Evolutionary conservation across 306 rosid species (phyloP), one percentile per base, ranked within the genome.

Genomic region (Medicago lupulina): DNA sequence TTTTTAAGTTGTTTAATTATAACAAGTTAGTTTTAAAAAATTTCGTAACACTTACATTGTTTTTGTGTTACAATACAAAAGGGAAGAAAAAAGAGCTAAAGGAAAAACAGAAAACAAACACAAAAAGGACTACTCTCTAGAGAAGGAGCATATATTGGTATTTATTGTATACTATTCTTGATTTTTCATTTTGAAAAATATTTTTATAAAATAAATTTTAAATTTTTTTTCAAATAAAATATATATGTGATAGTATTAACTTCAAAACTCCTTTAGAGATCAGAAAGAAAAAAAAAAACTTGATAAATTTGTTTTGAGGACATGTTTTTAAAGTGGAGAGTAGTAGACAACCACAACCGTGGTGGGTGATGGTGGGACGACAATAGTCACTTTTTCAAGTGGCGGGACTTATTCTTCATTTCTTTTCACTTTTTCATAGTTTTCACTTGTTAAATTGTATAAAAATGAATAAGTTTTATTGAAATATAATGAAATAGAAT

Each of bases 181-280:
- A 59, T 59, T 59, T 59, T 59, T 25, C 14, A 13, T 59, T 57
- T 57, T 4, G 63, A 25, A 60, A 51, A 53, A 53, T n/a, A 53
- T 8, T 53, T 53, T 54, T 54, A 54, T 18, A 54, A 18, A 8
- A 54, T 8, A 54, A 54, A 54, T 54, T 18, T 53, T 5, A 17
- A 17, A 53, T 7, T 53, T 53, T 53, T 53, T 53, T 53, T 50
- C 21, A 17, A 54, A 28, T 0, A 28, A 28, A 4, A 28, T 8
- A 50, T 50, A 4, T 50, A 50, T n/a, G 0, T 50, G 55, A 50
- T 7, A 50, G n/a, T 50, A 50, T 49, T n/a, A 50, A 50, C 7
- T 2, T 50, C 19, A 7, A 46, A 46, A 9, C 61, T 19, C 34
- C 61, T 19, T 19, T 54, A 18, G 2, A 21, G 60, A 54, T 31